Evolutionary conservation across 768 basidiomycete genomes (phyloP).

Genomic region (Kwoniella sp.): DNA sequence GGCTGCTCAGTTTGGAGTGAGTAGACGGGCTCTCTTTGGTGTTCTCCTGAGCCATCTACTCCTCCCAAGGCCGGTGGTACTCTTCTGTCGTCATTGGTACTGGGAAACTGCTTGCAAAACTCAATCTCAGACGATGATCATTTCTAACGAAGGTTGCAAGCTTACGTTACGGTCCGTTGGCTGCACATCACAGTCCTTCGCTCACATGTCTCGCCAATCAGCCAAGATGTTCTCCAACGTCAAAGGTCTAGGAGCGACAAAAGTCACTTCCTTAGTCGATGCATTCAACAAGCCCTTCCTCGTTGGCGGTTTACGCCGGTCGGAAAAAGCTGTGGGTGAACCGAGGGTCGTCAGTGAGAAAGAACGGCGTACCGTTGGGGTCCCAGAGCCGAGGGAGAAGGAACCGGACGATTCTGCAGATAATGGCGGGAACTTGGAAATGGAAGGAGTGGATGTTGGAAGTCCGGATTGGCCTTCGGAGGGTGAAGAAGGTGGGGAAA

Average conservation of each 20-base stretch:
- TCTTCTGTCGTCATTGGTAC: too few species aligned
- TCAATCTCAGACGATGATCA: too few species aligned
- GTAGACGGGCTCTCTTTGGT: too few species aligned
- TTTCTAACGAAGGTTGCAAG: too few species aligned
- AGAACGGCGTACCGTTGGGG: constrained; percentile 5
- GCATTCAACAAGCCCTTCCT: constrained; percentile 85
- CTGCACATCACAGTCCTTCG: constrained; percentile 68
- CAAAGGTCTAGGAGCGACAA: constrained; percentile 91
- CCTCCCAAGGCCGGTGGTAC: too few species aligned
- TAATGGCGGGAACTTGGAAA: constrained; percentile 2
- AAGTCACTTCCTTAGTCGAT: constrained; percentile 85
- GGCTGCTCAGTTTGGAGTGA: constrained; percentile 84
- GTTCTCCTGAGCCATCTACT: too few species aligned
- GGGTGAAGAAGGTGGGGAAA: constrained; percentile 19
- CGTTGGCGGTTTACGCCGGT: constrained; percentile 41
- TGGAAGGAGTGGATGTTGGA: constrained; percentile 9
- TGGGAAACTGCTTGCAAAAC: too few species aligned
- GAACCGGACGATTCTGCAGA: constrained; percentile 5
- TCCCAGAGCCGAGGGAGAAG: constrained; percentile 2
- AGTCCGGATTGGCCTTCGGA: constrained; percentile 43
- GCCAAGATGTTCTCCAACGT: constrained; percentile 74
- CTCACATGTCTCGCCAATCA: constrained; percentile 72
- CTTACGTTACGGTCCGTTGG: too few species aligned
- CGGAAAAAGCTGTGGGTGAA: constrained; percentile 2
- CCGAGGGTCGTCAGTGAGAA: constrained; percentile 6